Percentiles rank a stretch among this genome's conserved stretches.
Evolutionary conservation across 2,329 filamentous ascomycete genomes (phyloP).

Genomic region (Phoma sp.): DNA sequence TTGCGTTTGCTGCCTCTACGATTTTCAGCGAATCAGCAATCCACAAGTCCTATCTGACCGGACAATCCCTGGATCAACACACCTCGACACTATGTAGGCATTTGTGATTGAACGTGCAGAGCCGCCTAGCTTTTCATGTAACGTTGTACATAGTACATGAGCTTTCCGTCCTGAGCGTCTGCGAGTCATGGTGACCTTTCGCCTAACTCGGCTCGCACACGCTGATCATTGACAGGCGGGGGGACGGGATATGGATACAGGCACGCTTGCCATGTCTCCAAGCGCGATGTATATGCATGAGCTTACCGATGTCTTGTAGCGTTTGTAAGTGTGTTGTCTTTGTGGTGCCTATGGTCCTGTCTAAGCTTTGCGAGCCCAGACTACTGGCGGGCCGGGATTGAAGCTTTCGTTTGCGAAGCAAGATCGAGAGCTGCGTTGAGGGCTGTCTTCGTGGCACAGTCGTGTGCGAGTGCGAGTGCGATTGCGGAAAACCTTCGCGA

Average conservation of each 20-base stretch:
- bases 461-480: not conserved
- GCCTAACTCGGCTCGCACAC: conserved; percentile 2
- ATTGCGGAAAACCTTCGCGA: conserved; percentile 1
- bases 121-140: not conserved
- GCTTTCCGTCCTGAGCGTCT: conserved; percentile 6
- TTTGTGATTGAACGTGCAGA: not conserved
- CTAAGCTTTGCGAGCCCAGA: not conserved
- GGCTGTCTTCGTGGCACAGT: not conserved
- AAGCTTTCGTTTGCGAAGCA: not conserved
- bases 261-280: not conserved
- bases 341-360: not conserved
- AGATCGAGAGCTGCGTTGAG: not conserved
- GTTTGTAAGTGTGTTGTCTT: conserved; percentile 1
- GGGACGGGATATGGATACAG: conserved; percentile 1
- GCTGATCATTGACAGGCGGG: conserved; percentile 10
- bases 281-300: not conserved
- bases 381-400: not conserved
- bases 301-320: not conserved
- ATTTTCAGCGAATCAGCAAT: not conserved
- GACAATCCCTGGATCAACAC: not conserved
- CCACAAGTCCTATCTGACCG: not conserved
- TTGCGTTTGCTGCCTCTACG: not conserved
- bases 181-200: conserved; percentile 3
- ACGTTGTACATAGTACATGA: not conserved
- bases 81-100: not conserved